Percentiles rank a stretch among this genome's conserved stretches.
Evolutionary conservation across 2,329 filamentous ascomycete genomes (phyloP).

Genomic region (Diaporthe caulivora): DNA sequence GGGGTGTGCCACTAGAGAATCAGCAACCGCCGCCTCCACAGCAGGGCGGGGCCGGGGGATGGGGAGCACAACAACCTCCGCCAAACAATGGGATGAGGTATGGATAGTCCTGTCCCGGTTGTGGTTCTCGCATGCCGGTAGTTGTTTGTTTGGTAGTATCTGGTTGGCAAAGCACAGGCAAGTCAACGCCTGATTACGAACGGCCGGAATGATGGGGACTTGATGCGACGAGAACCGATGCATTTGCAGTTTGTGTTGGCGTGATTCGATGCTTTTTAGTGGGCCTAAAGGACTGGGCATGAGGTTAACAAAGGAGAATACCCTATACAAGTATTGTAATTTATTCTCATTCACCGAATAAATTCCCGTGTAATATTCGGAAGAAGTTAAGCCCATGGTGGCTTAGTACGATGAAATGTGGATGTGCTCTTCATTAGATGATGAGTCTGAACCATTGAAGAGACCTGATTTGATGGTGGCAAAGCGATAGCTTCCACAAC

Average conservation of each 20-base stretch:
- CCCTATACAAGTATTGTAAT: constrained; percentile 31
- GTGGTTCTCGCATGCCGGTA: not conserved
- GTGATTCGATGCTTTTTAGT: not conserved
- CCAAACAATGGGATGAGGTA: constrained; percentile 48
- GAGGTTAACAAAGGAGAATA: constrained; percentile 16
- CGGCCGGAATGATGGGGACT: not conserved
- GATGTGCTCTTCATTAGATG: not conserved
- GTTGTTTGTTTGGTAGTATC: not conserved
- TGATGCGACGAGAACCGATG: not conserved
- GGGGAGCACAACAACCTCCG: constrained; percentile 42
- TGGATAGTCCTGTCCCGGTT: constrained; percentile 57
- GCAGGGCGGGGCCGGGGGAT: constrained; percentile 51
- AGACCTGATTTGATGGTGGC: not conserved
- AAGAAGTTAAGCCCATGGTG: no score
- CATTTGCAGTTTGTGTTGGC: not conserved
- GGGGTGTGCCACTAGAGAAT: constrained; percentile 53
- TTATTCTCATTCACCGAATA: not conserved
- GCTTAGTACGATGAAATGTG: not conserved
- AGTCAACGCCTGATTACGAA: not conserved
- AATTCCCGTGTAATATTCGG: no score
- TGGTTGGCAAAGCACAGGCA: not conserved
- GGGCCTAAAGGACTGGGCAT: not conserved
- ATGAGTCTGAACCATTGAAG: not conserved
- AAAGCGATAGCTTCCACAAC: not conserved
- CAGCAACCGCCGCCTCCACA: constrained; percentile 50